phyloP scores from a whole-genome alignment of 495 filamentous ascomycete genomes.

The Polyplosphaeria fusca region DNA sequence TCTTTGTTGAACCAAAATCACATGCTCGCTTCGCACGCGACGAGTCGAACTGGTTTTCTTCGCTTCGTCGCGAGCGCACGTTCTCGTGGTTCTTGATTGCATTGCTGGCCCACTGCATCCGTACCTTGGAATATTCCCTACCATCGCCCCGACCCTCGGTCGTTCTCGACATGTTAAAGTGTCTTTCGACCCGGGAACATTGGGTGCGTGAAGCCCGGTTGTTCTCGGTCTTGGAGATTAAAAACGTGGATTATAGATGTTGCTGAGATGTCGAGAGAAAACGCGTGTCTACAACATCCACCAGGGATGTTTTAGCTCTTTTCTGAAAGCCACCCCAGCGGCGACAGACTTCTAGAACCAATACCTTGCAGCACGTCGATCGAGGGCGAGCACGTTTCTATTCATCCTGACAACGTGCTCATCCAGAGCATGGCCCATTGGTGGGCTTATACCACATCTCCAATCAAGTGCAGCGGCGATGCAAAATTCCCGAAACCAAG shows the following conservation, averaged over 20 bases:
- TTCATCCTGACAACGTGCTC: slow-evolving; percentile 9
- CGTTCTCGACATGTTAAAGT: neutral
- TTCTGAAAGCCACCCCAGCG: neutral
- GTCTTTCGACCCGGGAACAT: neutral
- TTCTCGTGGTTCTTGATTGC: neutral
- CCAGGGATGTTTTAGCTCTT: neutral
- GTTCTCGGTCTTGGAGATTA: neutral
- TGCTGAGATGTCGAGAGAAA: neutral
- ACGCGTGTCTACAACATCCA: neutral
- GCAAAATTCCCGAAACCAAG: slow-evolving; percentile 3
- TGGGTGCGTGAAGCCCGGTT: slow-evolving; percentile 8
- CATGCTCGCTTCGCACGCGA: neutral
- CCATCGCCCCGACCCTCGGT: neutral
- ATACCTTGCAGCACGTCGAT: too few species aligned
- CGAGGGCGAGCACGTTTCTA: neutral
- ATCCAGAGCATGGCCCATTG: slow-evolving; percentile 14
- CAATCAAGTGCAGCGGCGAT: slow-evolving; percentile 3
- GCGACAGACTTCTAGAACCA: neutral
- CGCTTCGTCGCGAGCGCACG: too few species aligned
- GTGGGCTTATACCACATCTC: slow-evolving; percentile 1
- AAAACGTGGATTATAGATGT: slow-evolving; percentile 13
- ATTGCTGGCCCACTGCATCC: neutral
- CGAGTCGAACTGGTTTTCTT: too few species aligned
- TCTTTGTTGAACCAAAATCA: too few species aligned
- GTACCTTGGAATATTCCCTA: neutral